Evolutionary conservation across 2,329 filamentous ascomycete genomes (phyloP).

Genomic region (Aureobasidium musti): DNA sequence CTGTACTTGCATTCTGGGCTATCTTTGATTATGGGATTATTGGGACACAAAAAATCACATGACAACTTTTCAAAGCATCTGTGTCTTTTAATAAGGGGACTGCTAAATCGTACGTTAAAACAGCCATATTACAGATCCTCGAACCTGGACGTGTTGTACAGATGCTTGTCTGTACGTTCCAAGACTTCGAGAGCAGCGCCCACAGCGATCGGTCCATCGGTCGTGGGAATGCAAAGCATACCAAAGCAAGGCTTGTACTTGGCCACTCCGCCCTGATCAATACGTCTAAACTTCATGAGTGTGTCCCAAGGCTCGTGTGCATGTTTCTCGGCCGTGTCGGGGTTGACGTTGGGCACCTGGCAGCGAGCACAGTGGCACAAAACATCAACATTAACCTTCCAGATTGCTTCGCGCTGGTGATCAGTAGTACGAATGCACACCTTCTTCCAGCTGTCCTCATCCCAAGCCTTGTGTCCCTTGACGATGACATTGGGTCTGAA

Average conservation of each 20-base stretch:
- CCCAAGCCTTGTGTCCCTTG: constrained; percentile 58
- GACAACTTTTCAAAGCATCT: constrained; percentile 13
- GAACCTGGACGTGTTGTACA: constrained; percentile 48
- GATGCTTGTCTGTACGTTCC: constrained; percentile 59
- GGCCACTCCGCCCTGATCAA: constrained; percentile 61
- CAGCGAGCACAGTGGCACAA: constrained; percentile 62
- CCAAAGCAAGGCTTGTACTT: constrained; percentile 68
- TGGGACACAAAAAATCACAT: background rate
- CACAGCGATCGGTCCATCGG: constrained; percentile 57
- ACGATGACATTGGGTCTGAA: constrained; percentile 67
- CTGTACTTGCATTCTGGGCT: constrained; percentile 19
- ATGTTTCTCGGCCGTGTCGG: constrained; percentile 61
- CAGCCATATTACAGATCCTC: constrained; percentile 37
- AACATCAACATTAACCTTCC: constrained; percentile 56
- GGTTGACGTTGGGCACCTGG: constrained; percentile 66
- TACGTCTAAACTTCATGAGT: constrained; percentile 60
- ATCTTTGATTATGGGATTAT: background rate
- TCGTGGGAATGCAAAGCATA: constrained; percentile 63
- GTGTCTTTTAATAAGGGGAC: background rate
- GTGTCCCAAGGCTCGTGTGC: constrained; percentile 63
- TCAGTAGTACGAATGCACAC: constrained; percentile 50
- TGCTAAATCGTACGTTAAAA: background rate
- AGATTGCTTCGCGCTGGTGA: constrained; percentile 39
- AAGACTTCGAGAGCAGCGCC: constrained; percentile 62
- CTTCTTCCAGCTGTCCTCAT: constrained; percentile 65